phyloP scores from a whole-genome alignment of 1,284 basidiomycete species.

The Phlebopus sp. region DNA sequence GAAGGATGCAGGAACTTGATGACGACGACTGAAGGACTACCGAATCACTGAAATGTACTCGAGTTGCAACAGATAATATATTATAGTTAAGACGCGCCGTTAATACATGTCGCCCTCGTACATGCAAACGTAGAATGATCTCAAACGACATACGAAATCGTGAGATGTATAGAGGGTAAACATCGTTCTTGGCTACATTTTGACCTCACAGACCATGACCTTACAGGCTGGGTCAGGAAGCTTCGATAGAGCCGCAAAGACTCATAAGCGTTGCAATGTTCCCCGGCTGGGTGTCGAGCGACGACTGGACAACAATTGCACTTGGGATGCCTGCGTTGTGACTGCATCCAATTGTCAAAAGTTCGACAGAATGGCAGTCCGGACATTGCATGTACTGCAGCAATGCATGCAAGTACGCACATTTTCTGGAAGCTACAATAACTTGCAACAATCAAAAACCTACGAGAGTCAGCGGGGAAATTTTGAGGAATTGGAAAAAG shows the following conservation, averaged over 20 bases:
- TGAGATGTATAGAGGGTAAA: slow-evolving; percentile 20
- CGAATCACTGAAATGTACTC: no score
- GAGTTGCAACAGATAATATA: background rate
- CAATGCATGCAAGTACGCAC: no score
- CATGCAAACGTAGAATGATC: slow-evolving; percentile 7
- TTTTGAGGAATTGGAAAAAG: background rate
- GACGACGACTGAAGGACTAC: slow-evolving; percentile 39
- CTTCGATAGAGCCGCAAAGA: slow-evolving; percentile 63
- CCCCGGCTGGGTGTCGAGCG: no score
- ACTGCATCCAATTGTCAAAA: no score
- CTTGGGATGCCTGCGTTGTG: no score
- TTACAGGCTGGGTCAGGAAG: slow-evolving; percentile 41
- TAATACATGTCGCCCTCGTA: slow-evolving; percentile 25
- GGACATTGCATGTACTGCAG: no score
- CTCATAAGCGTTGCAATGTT: no score
- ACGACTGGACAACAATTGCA: no score
- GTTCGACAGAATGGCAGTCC: no score
- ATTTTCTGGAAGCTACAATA: background rate
- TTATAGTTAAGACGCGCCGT: no score
- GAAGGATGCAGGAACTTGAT: slow-evolving; percentile 44
- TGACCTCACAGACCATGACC: slow-evolving; percentile 54
- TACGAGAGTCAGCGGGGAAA: slow-evolving; percentile 19
- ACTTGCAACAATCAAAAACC: slow-evolving; percentile 41
- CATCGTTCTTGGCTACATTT: slow-evolving; percentile 58
- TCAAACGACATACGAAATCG: slow-evolving; percentile 21